phyloP scores from a whole-genome alignment of 495 filamentous ascomycete species.

The Penicillium goetzii region DNA sequence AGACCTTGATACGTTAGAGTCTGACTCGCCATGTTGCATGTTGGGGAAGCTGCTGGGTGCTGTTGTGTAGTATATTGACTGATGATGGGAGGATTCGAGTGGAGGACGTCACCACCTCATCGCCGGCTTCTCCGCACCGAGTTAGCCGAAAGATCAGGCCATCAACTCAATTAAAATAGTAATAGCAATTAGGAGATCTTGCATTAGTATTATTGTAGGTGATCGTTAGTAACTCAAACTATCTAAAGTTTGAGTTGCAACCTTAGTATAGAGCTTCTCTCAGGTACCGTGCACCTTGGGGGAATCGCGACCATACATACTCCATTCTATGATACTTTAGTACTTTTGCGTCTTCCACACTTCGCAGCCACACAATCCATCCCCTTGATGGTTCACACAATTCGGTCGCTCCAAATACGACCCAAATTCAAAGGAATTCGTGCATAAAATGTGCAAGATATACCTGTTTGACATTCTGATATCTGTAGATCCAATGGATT shows the following conservation, averaged over 20 bases:
- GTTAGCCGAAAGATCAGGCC: not conserved
- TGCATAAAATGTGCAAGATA: too few species aligned
- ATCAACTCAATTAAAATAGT: not conserved
- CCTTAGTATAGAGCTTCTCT: not conserved
- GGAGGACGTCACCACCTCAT: conserved; percentile 31
- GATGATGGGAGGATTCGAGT: conserved; percentile 12
- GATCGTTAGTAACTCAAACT: not conserved
- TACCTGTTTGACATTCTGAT: too few species aligned
- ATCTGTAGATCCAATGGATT: too few species aligned
- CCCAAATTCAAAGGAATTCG: too few species aligned
- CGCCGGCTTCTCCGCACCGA: not conserved
- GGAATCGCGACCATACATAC: conserved; percentile 11
- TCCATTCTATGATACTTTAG: not conserved
- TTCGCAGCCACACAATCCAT: not conserved
- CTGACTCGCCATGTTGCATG: not conserved
- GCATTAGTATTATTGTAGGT: too few species aligned
- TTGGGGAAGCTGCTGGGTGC: not conserved
- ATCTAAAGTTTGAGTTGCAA: not conserved
- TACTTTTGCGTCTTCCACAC: not conserved
- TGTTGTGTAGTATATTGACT: not conserved
- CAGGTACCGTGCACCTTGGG: conserved; percentile 17
- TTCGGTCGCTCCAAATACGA: too few species aligned
- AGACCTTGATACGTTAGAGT: conserved; percentile 3
- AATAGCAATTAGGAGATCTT: not conserved
- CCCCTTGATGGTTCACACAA: too few species aligned